Evolutionary conservation across 2,329 filamentous ascomycete species (phyloP).

Genomic region (Stylonectria norvegica): DNA sequence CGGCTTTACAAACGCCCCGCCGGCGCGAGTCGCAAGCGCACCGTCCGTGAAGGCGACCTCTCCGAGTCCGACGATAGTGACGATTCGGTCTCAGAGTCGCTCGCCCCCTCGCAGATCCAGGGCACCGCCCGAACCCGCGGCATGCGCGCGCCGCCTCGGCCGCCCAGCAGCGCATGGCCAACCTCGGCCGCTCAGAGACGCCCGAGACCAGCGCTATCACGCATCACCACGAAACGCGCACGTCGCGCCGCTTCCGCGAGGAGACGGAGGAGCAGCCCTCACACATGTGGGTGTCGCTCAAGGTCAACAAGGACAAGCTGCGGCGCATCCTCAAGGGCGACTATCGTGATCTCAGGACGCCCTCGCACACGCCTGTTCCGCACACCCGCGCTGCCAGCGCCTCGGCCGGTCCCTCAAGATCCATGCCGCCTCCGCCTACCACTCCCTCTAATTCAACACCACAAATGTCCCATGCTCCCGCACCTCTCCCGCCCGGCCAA

Average conservation of each 20-base stretch:
- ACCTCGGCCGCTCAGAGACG: constrained; percentile 79
- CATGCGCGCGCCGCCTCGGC: constrained; percentile 82
- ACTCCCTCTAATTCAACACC: constrained; percentile 37
- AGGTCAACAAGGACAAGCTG: constrained; percentile 68
- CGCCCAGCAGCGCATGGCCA: constrained; percentile 83
- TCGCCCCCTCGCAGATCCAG: constrained; percentile 66
- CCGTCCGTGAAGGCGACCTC: constrained; percentile 59
- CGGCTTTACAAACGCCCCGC: constrained; percentile 78
- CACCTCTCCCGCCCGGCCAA: constrained; percentile 47
- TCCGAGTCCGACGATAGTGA: constrained; percentile 93
- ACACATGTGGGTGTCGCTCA: constrained; percentile 71
- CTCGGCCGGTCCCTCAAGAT: constrained; percentile 26
- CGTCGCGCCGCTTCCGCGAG: constrained; percentile 65
- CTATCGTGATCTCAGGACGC: constrained; percentile 38
- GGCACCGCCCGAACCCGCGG: constrained; percentile 83
- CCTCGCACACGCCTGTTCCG: constrained; percentile 35
- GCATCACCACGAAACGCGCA: constrained; percentile 71
- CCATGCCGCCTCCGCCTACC: constrained; percentile 38
- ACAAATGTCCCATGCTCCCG: constrained; percentile 33
- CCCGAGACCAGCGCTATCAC: constrained; percentile 64
- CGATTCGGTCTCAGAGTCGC: constrained; percentile 82
- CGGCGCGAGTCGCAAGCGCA: constrained; percentile 56
- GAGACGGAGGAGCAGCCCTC: constrained; percentile 74
- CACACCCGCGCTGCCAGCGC: constrained; percentile 31
- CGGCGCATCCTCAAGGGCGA: constrained; percentile 60